Evolutionary conservation across 108 stramenopile genomes (phyloP), one percentile per base, ranked within the genome.

Genomic region (Skeletonema grethae): DNA sequence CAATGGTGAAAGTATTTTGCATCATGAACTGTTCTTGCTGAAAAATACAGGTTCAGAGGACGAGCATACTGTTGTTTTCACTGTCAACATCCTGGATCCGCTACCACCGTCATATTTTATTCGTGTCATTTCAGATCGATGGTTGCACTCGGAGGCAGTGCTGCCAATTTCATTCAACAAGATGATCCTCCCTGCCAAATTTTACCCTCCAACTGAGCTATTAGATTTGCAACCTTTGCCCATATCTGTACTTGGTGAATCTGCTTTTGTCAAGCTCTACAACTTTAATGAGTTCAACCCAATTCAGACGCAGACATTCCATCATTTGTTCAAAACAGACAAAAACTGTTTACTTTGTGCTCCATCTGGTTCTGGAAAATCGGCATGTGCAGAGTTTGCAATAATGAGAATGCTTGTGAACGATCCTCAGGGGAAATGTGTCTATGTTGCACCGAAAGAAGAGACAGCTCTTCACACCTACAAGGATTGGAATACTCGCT

Each of bases 271-370:
- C 63, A 87, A 89, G 71, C 65, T 91, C 8, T 91, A 86, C 70
- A 75, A 65, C 25, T 85, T 93, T 70, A 70, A 79, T 50, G 87
- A 87, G 71, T 97, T 99, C 93, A 99, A 99, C 75, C 93, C 97
- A 8, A 90, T 99, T 41, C 99, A 99, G 86, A 99, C 99, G 28
- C 99, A 99, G 79, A 86, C 90, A 31, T 98, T 98, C 71, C 87
- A 94, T 66, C 94, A 95, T 61, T 81, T 99, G 13, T 97, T 95
- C 87, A 93, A 96, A 72, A 91, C 87, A 6, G 95, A 95, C 70
- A 84, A 84, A 28, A 97, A 96, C 61, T 89, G 88, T 62, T 82
- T 99, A 41, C 91, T 99, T 22, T 98, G 97, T 70, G 97, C 98
- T 12, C 95, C 99, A 7, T 85, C 95, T 18, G 98, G 98, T 29